These are phyloP conservation scores for Colletotrichum liriopes DNA, from an alignment of 2,329 filamentous ascomycete species.

Conservation along the genomic window DNA sequence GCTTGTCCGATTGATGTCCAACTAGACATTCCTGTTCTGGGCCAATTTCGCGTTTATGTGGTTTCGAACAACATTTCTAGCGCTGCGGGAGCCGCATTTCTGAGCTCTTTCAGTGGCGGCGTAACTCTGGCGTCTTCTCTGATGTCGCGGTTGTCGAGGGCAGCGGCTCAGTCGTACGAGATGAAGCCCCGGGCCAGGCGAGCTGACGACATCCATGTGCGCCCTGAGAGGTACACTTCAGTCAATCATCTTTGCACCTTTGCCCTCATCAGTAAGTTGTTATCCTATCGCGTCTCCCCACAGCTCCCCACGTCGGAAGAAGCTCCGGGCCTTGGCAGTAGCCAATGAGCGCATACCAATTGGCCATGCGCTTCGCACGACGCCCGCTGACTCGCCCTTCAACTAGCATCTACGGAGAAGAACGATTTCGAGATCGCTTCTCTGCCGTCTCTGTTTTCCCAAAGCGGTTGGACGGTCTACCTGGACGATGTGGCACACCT, in stretches of 20 bases:
- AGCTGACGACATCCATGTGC: conserved; percentile 76
- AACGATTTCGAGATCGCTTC: conserved; percentile 75
- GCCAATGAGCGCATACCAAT: conserved; percentile 14
- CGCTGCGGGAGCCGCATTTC: conserved; percentile 65
- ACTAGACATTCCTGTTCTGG: conserved; percentile 82
- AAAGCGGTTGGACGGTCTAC: conserved; percentile 80
- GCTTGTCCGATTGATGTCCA: conserved; percentile 84
- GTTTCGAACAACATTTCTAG: conserved; percentile 73
- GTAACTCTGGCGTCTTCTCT: conserved; percentile 67
- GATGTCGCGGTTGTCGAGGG: conserved; percentile 71
- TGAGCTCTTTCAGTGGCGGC: conserved; percentile 70
- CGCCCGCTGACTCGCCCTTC: not conserved
- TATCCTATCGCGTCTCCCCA: no score
- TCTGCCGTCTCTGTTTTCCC: conserved; percentile 74
- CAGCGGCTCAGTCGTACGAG: conserved; percentile 73
- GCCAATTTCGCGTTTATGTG: conserved; percentile 83
- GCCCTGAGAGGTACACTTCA: conserved; percentile 77
- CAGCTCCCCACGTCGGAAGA: not conserved
- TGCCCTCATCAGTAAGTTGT: conserved; percentile 72
- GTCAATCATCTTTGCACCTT: conserved; percentile 74
- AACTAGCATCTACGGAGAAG: conserved; percentile 71
- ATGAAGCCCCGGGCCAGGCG: conserved; percentile 63
- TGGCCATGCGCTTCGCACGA: not conserved
- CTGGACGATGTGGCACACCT: conserved; percentile 74
- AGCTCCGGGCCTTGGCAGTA: not conserved